Base-by-base conservation (phyloP, 768 basidiomycete genomes). In the Rhodotorula diobovata region DNA sequence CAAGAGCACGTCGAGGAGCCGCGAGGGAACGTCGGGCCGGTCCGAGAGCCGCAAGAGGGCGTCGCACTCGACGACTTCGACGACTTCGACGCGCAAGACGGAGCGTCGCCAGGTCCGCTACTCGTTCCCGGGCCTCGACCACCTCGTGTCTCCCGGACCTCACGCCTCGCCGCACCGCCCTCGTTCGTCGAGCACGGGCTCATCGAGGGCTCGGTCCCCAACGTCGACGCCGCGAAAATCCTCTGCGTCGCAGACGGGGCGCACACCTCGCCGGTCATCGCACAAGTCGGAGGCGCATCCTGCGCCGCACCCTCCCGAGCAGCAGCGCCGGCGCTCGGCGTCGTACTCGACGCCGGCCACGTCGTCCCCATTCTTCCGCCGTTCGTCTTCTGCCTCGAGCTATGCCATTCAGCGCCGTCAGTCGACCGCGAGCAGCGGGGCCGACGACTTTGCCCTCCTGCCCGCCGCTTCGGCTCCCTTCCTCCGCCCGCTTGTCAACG, bases 401-500 rank as follows among this genome's bases (percentile, higher is more conserved):
- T n/a, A 39, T 39, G 30, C 37, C 23, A 25, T 53, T 4, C n/a
- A 50, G 23, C 60, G 53, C 53, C 53, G 51, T 34, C 32, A 32
- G 54, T 34, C 54, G 41, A 43, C 41, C 41, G 14, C 18, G 6
- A 18, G 41, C 54, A n/a, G n/a, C n/a, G n/a, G n/a, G n/a, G 60
- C 2, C 59, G 43, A n/a, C 28, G 14, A 39, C 41, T n/a, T 37
- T 15, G 34, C 51, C 34, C 46, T 68, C 62, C 61, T 60, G 28
- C 37, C 63, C 10, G 41, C 51, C 9, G 23, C 41, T 14, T 37
- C 62, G 16, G 39, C 50, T 11, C 63, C 61, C 0, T 57, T 63
- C 65, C 30, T 73, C n/a, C 61, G 50, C 14, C 68, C 68, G 0
- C 12, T 73, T 61, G 50, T 73, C 53, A 50, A 58, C 45, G 28